These are phyloP conservation scores for Mucor indicus DNA, from an alignment of 371 early-diverging fungal species.

Conservation along the genomic window DNA sequence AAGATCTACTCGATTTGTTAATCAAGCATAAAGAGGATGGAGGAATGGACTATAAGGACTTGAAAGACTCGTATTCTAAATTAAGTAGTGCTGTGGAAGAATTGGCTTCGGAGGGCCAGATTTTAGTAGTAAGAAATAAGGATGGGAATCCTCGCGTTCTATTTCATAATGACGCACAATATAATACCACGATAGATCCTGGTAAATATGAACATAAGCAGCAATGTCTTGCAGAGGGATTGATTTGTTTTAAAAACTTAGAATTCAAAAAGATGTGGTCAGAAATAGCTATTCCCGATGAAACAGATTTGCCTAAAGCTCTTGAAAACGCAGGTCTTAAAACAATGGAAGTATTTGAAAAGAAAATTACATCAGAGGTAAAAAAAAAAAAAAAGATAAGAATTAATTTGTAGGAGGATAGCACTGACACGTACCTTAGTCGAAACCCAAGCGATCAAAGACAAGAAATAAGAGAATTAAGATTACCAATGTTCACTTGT, in stretches of 20 bases:
- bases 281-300: constrained; percentile 72
- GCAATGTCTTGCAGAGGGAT: no score
- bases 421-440: constrained; percentile 12
- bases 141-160: constrained; percentile 71
- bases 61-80: constrained; percentile 80
- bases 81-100: constrained; percentile 69
- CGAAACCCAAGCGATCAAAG: constrained; percentile 61
- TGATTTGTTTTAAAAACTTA: constrained; percentile 10
- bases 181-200: constrained; percentile 62
- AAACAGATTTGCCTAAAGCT: constrained; percentile 70
- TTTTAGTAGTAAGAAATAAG: constrained; percentile 75
- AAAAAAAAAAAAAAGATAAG: constrained; percentile 1
- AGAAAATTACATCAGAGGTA: constrained; percentile 59
- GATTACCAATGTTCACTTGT: constrained; percentile 86
- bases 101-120: constrained; percentile 62
- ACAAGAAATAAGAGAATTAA: constrained; percentile 74
- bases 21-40: constrained; percentile 56
- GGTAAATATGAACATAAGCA: constrained; percentile 43
- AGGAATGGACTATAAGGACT: constrained; percentile 77
- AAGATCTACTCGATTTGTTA: constrained; percentile 68
- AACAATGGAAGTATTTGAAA: constrained; percentile 73
- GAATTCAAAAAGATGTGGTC: constrained; percentile 78
- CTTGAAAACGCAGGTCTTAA: constrained; percentile 72
- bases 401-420: neutral
- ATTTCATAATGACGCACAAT: constrained; percentile 67